Evolutionary conservation across 345 rosid genomes (phyloP).

Genomic region (Bretschneidera sinensis): DNA sequence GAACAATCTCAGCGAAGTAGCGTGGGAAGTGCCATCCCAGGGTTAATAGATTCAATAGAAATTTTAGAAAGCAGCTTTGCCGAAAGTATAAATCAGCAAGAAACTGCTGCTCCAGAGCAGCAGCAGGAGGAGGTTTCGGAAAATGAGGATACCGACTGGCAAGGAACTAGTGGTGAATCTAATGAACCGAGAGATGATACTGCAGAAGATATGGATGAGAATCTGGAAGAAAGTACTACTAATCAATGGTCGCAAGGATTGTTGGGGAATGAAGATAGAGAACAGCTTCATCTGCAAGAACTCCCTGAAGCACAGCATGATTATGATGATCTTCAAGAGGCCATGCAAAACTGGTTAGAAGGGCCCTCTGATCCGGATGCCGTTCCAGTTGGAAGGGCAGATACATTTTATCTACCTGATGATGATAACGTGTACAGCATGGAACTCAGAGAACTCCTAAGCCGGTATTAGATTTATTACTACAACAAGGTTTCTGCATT

Average conservation of each 20-base stretch:
- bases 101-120: conserved; percentile 32
- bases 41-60: conserved; percentile 18
- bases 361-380: conserved; percentile 46
- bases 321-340: conserved; percentile 44
- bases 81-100: conserved; percentile 27
- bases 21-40: conserved; percentile 23
- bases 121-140: conserved; percentile 32
- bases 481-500: background rate
- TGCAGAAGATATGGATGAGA: conserved; percentile 33
- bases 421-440: conserved; percentile 57
- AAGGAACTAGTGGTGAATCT: conserved; percentile 34
- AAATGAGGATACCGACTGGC: conserved; percentile 38
- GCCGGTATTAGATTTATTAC: conserved; percentile 47
- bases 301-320: conserved; percentile 32
- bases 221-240: conserved; percentile 32
- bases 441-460: conserved; percentile 82
- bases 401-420: conserved; percentile 47
- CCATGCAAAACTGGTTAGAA: conserved; percentile 53
- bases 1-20: conserved; percentile 26
- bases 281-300: conserved; percentile 30
- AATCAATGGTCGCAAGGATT: conserved; percentile 31
- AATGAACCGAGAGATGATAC: conserved; percentile 33
- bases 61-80: conserved; percentile 27
- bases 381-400: conserved; percentile 39
- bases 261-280: conserved; percentile 40